Percentiles rank a stretch among this genome's conserved stretches.
phyloP scores from a whole-genome alignment of 345 rosid species.

The Populus tremula region DNA sequence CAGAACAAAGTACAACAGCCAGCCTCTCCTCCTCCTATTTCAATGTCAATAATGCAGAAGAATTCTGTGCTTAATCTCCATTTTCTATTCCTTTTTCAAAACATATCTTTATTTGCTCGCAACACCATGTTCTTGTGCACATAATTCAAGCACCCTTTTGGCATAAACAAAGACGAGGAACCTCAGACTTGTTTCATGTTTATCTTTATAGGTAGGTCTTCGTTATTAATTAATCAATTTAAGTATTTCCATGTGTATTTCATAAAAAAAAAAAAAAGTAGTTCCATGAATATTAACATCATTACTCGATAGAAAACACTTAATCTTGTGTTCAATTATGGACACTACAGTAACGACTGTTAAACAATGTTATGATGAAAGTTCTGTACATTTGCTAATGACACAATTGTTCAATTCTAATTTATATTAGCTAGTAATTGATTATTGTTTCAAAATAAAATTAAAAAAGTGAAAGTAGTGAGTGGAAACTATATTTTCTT shows the following conservation, averaged over 20 bases:
- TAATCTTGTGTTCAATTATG: neutral
- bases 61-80: neutral
- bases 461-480: no score
- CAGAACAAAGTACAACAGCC: neutral
- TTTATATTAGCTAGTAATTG: neutral
- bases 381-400: neutral
- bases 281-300: neutral
- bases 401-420: neutral
- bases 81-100: conserved; percentile 10
- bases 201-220: neutral
- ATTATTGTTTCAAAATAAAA: no score
- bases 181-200: conserved; percentile 15
- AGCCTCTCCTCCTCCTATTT: neutral
- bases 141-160: conserved; percentile 33
- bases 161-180: conserved; percentile 16
- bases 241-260: no score
- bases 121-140: conserved; percentile 49
- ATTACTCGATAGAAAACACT: neutral
- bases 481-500: no score
- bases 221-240: neutral
- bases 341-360: neutral
- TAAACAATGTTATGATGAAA: neutral
- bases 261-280: no score
- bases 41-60: conserved; percentile 15
- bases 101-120: conserved; percentile 40